Evolutionary conservation across 2,329 filamentous ascomycete genomes (phyloP), one percentile per base, ranked within the genome.

Genomic region (Fonsecaea pedrosoi): DNA sequence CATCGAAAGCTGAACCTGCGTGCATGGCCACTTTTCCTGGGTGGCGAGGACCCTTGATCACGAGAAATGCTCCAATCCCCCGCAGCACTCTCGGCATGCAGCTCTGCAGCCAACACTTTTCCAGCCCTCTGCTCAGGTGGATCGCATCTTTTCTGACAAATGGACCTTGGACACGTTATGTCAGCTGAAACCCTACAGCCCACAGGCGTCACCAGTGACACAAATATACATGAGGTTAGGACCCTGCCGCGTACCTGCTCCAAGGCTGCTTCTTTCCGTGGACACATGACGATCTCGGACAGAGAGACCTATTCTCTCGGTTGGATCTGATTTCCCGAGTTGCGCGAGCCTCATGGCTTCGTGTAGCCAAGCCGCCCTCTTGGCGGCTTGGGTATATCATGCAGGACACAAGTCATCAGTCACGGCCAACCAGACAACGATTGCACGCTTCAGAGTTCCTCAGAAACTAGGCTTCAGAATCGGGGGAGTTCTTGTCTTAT

Each of bases 111-210:
- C 45, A 50, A 37, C 32, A 4, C 57, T 60, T n/a, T 18, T 18
- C 40, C 5, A 42, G 25, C 57, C 32, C 21, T 10, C 50, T 45
- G n/a, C 45, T 25, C 7, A 50, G 21, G 30, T 50, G 57, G 38
- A 50, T 35, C 57, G n/a, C 18, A 13, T 6, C 8, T 3, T 50
- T 12, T 48, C 59, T 60, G 62, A 54, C 54, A 54, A 42, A 60
- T 48, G 25, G 50, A 9, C 12, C 60, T 34, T 50, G 42, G 42
- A 45, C 21, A 50, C 53, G 32, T 54, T 54, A 42, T 53, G 54
- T 57, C 45, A 60, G 40, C 65, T n/a, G 35, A 54, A 42, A 15
- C 35, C 18, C 13, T 48, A 1, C 18, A 54, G 18, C 13, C 38
- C 8, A 37, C 50, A 8, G n/a, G 13, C n/a, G 45, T 30, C 15